Conservation (phyloP, 23 red algal species). For the Gracilaria domingensis region DNA sequence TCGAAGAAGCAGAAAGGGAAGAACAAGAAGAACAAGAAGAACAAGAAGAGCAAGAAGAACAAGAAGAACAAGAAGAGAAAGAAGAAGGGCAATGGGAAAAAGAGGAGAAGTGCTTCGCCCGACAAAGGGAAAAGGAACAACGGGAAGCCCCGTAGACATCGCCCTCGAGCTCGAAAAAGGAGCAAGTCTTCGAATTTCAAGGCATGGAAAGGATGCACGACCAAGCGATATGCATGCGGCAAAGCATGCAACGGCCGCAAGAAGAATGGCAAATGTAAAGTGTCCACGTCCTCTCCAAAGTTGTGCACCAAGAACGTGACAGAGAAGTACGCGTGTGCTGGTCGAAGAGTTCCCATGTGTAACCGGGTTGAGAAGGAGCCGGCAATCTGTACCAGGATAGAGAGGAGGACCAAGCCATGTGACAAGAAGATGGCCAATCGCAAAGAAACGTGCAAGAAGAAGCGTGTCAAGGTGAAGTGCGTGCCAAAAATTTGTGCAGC, state of each 20-base stretch:
- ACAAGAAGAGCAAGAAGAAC: neutral
- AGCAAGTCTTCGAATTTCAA: neutral
- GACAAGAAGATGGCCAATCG: neutral
- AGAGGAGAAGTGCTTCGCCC: neutral
- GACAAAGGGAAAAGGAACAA: neutral
- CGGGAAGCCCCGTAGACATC: neutral
- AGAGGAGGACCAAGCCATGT: conserved; percentile 25
- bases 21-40: neutral
- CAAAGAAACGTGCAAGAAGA: conserved; percentile 11
- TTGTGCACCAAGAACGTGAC: conserved; percentile 15
- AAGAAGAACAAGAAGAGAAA: neutral
- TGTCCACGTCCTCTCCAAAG: neutral
- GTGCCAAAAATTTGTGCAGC: conserved; percentile 25
- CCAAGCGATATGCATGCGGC: neutral
- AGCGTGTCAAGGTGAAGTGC: neutral
- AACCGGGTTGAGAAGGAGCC: conserved; percentile 18
- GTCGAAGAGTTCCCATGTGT: conserved; percentile 25
- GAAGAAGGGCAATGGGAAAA: neutral
- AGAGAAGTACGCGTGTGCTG: conserved; percentile 31
- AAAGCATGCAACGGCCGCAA: neutral
- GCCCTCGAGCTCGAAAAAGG: neutral
- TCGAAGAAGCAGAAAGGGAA: neutral
- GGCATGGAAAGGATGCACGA: neutral
- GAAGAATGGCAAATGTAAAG: conserved; percentile 15
- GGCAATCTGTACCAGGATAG: conserved; percentile 13